Base-by-base conservation (phyloP, 1,284 basidiomycete species). In the Papiliotrema terrestris region DNA sequence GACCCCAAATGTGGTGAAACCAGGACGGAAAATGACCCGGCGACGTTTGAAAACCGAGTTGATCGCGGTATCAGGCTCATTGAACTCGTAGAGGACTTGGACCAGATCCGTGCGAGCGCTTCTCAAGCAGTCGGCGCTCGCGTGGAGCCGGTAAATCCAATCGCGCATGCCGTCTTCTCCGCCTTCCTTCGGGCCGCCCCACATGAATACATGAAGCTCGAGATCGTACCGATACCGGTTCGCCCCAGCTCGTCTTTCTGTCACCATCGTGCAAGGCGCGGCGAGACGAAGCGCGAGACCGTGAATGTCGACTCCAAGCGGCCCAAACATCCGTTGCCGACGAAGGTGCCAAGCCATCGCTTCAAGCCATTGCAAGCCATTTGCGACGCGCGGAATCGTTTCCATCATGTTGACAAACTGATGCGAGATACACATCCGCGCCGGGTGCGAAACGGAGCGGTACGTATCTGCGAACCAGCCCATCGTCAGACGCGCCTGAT, bases 391-490 rank as follows among this genome's bases (percentile, higher is more conserved):
- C 9, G 25, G 19, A 11, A 50, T 17, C 14, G 17, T 15, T 15
- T 23, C 26, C n/a, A 11, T 41, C 54, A 55, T 55, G 20, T 47
- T 19, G 41, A 55, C 36, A 3, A 26, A 13, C 14, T 15, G 19
- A n/a, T 52, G 38, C 23, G 17, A 36, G 26, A 52, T 45, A 4
- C 13, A n/a, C 50, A 52, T 52, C 5, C 50, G 19, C 19, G 14
- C 19, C 4, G 13, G 13, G 8, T 23, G n/a, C 14, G 15, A 8
- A 8, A 45, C 47, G 15, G 36, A 50, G 23, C 54, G 47, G 45
- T 45, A 55, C 22, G 48, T 44, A 55, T 55, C 50, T 8, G 50
- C 50, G 36, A 55, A 55, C 54, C 54, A 55, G 17, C 54, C 54
- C 14, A 44, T 45, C 22, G 36, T 35, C 13, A 52, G 29, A 4